Evolutionary conservation across 2,329 filamentous ascomycete species (phyloP).

Genomic region (Colletotrichum endophyticum): DNA sequence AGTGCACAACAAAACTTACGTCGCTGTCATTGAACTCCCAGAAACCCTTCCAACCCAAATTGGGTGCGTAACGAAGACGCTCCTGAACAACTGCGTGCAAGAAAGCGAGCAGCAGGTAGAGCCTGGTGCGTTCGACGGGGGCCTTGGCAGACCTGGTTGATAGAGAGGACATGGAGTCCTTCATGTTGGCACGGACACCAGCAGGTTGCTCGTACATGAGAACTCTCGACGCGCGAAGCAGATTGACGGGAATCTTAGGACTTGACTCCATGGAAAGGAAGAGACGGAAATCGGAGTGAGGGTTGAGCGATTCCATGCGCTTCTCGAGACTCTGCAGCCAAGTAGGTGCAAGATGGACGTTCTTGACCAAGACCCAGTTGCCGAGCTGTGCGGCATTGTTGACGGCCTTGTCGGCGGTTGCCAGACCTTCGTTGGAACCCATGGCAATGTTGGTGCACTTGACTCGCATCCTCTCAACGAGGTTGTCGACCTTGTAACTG

Average conservation of each 20-base stretch:
- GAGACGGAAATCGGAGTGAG: slow-evolving; percentile 88
- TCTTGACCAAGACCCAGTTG: slow-evolving; percentile 98
- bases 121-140: slow-evolving; percentile 86
- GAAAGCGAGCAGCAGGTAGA: slow-evolving; percentile 93
- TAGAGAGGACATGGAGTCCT: slow-evolving; percentile 88
- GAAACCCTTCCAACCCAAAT: slow-evolving; percentile 95
- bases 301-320: slow-evolving; percentile 92
- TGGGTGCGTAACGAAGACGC: slow-evolving; percentile 90
- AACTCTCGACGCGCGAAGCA: slow-evolving; percentile 90
- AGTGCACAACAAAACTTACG: slow-evolving; percentile 62
- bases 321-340: slow-evolving; percentile 99
- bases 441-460: slow-evolving; percentile 97
- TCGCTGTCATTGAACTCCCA: slow-evolving; percentile 99
- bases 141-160: slow-evolving; percentile 77
- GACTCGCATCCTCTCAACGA: slow-evolving; percentile 83
- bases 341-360: slow-evolving; percentile 92
- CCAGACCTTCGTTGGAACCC: slow-evolving; percentile 94
- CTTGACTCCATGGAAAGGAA: slow-evolving; percentile 99
- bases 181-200: slow-evolving; percentile 97
- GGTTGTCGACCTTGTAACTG: slow-evolving; percentile 96
- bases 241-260: slow-evolving; percentile 94
- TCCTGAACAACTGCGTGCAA: slow-evolving; percentile 96
- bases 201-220: slow-evolving; percentile 98
- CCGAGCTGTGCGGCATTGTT: slow-evolving; percentile 89
- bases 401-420: slow-evolving; percentile 94